Conservation (phyloP, 345 rosid species). For the Adansonia digitata region DNA sequence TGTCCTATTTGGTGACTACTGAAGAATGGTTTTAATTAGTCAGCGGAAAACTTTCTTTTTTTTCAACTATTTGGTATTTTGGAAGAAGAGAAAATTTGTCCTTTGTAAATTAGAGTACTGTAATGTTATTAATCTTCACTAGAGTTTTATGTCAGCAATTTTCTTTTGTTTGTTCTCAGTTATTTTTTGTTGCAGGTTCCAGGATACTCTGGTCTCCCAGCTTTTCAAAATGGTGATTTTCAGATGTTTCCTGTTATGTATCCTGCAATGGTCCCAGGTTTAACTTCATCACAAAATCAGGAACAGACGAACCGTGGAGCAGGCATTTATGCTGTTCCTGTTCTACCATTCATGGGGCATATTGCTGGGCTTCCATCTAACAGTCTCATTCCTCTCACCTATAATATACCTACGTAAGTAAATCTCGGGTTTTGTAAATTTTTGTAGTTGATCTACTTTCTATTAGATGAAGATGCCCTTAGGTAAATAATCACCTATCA, state of each 20-base stretch:
- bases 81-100: background rate
- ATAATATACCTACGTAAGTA: constrained; percentile 81
- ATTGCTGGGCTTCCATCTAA: constrained; percentile 60
- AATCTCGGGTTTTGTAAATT: background rate
- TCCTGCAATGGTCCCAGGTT: constrained; percentile 49
- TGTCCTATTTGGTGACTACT: background rate
- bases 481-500: background rate
- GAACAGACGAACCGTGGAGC: constrained; percentile 66
- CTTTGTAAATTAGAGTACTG: background rate
- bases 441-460: background rate
- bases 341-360: constrained; percentile 51
- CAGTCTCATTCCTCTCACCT: constrained; percentile 85
- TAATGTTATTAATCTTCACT: background rate
- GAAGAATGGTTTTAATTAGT: background rate
- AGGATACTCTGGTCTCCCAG: constrained; percentile 29
- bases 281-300: constrained; percentile 38
- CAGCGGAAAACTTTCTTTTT: background rate
- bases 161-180: constrained; percentile 8
- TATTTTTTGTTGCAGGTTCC: constrained; percentile 33
- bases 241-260: constrained; percentile 56
- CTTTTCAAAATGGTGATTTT: constrained; percentile 40
- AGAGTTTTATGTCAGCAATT: background rate
- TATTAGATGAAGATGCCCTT: background rate
- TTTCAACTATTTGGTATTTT: background rate
- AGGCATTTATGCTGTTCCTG: constrained; percentile 85